Conservation (phyloP, 176 grass and related monocot species). For the Ensete ventricosum region DNA sequence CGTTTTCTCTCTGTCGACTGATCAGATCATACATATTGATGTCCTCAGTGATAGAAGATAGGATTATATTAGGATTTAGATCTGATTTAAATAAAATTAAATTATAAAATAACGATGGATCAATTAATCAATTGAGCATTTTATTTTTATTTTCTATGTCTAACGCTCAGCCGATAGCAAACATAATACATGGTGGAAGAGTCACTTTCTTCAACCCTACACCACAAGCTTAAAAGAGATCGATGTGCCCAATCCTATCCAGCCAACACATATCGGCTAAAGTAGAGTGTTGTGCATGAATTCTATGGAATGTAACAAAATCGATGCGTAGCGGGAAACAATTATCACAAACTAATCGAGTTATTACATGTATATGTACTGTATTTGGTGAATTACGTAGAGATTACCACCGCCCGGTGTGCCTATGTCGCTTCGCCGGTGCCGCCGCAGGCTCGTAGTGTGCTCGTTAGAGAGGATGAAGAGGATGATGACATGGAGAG, state of each 20-base stretch:
- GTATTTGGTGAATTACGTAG: conserved; percentile 8
- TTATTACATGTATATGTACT: conserved; percentile 12
- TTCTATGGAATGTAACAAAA: neutral
- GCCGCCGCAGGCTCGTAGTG: conserved; percentile 38
- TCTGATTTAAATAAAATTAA: no score
- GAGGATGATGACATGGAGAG: conserved; percentile 33
- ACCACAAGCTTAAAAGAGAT: neutral
- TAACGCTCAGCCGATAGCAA: neutral
- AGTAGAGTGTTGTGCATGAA: no score
- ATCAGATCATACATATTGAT: no score
- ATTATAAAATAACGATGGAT: no score
- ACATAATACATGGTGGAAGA: neutral
- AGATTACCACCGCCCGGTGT: neutral
- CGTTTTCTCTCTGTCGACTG: neutral
- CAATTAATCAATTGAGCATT: no score
- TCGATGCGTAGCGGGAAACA: neutral
- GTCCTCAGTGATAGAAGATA: no score
- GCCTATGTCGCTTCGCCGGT: conserved; percentile 11
- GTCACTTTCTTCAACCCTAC: neutral
- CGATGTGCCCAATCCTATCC: neutral
- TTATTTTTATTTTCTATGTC: no score
- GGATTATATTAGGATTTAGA: no score
- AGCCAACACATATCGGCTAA: neutral
- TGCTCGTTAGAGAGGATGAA: conserved; percentile 58
- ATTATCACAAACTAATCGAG: neutral